Evolutionary conservation across 2,329 filamentous ascomycete genomes (phyloP), one percentile per base, ranked within the genome.

Genomic region (Cercospora sp.): DNA sequence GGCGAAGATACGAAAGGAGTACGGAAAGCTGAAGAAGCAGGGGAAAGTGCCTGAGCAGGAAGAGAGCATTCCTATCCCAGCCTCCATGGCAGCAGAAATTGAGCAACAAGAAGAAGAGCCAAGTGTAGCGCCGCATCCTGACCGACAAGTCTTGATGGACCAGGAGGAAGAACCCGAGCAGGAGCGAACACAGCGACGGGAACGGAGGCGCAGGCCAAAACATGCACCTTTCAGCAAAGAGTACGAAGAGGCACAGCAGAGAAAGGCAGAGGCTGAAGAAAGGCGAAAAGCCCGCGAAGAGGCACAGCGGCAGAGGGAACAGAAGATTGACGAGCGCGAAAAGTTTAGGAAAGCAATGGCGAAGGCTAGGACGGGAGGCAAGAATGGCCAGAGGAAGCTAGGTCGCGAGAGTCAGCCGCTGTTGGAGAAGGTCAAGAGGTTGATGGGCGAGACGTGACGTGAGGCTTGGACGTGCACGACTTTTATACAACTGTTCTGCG

Each of bases 1-100:
- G 79, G 93, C 94, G 69, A 97, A 97, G 81, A 85, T 97, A 70
- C 95, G 94, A 81, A 97, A 97, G 80, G 88, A 91, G 51, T 97
- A 97, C 78, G 91, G 91, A 71, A 97, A 97, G 80, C 84, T 97
- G 71, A 94, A 94, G 80, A 89, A 88, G 49, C 82, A 88, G 77
- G 71, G 72, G 18, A 71, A 73, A 37, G 68, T 73, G 24, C 64
- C 70, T 5, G 73, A 73, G 12, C 65, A 77, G 58, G 69, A 66
- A 26, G 76, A 78, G 55, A 65, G 66, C 26, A 67, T 79, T 18
- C 76, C 74, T n/a, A 57, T 70, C 55, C 76, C 76, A 13, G 76
- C 77, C 9, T 78, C 76, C 5, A 66, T 74, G 63, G 70, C 71
- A 62, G 58, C 61, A 51, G 53, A 75, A 32, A 67, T 70, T 64